These are phyloP conservation scores for Cyphellophora attinorum DNA, from an alignment of 2,329 filamentous ascomycete species.

Conservation along the genomic window DNA sequence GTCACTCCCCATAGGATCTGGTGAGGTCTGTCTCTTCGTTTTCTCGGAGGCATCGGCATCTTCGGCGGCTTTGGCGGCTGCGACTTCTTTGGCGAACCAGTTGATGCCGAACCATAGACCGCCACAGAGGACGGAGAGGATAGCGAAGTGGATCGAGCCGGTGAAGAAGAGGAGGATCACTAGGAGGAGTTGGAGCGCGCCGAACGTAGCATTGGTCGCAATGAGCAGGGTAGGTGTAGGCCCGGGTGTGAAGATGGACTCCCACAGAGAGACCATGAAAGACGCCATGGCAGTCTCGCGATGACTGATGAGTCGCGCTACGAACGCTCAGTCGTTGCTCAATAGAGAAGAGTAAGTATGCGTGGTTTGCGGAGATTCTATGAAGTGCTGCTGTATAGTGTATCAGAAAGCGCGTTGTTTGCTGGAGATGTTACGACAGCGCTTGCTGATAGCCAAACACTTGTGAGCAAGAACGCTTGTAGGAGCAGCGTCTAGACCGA, in stretches of 20 bases:
- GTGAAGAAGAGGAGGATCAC: slow-evolving; percentile 68
- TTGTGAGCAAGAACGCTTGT: no score
- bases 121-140: slow-evolving; percentile 68
- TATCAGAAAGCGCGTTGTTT: no score
- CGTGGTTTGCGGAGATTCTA: no score
- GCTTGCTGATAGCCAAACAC: no score
- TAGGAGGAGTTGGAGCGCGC: slow-evolving; percentile 70
- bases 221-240: slow-evolving; percentile 78
- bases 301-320: no score
- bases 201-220: slow-evolving; percentile 86
- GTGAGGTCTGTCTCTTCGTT: slow-evolving; percentile 26
- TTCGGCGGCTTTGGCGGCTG: slow-evolving; percentile 28
- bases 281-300: slow-evolving; percentile 35
- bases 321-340: no score
- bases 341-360: no score
- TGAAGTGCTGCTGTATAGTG: no score
- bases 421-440: no score
- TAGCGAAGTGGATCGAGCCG: slow-evolving; percentile 77
- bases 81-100: slow-evolving; percentile 75
- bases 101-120: slow-evolving; percentile 91
- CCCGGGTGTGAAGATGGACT: slow-evolving; percentile 87
- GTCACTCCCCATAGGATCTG: slow-evolving; percentile 17
- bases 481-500: no score
- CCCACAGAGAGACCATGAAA: slow-evolving; percentile 70
- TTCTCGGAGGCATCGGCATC: slow-evolving; percentile 14